Conservation (phyloP, 2,329 filamentous ascomycete species). For the Aspergillus hiratsukae region DNA sequence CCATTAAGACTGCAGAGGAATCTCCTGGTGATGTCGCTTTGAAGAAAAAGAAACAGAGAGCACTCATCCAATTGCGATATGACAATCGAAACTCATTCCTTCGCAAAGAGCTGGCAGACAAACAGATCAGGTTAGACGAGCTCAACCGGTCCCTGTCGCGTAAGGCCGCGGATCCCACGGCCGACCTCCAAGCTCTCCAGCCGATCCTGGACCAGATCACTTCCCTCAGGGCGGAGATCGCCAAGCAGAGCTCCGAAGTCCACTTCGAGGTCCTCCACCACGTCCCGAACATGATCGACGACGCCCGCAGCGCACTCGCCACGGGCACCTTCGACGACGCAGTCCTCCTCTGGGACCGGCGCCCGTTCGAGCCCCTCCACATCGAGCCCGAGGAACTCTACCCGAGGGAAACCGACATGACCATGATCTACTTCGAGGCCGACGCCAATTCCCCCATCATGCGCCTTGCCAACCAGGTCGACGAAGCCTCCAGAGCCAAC, state of each 20-base stretch:
- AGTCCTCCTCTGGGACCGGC: slow-evolving; percentile 63
- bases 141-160: slow-evolving; percentile 20
- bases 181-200: slow-evolving; percentile 16
- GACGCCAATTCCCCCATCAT: slow-evolving; percentile 22
- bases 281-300: slow-evolving; percentile 47
- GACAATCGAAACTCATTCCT: slow-evolving; percentile 21
- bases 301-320: slow-evolving; percentile 42
- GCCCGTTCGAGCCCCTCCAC: slow-evolving; percentile 65
- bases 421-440: slow-evolving; percentile 33
- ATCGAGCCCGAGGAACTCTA: slow-evolving; percentile 60
- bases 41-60: slow-evolving; percentile 21
- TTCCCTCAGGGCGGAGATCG: slow-evolving; percentile 5
- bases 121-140: slow-evolving; percentile 25
- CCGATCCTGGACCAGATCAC: slow-evolving; percentile 19
- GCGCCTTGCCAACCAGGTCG: slow-evolving; percentile 16
- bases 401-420: slow-evolving; percentile 45
- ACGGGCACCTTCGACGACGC: slow-evolving; percentile 44
- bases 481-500: slow-evolving; percentile 9
- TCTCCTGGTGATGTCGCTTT: slow-evolving; percentile 2
- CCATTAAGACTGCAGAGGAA: slow-evolving; percentile 9
- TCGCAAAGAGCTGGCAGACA: slow-evolving; percentile 14
- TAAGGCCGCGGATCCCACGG: slow-evolving; percentile 21
- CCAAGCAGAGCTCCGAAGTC: slow-evolving; percentile 6
- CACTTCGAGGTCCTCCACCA: slow-evolving; percentile 31
- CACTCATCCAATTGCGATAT: slow-evolving; percentile 17